phyloP scores from a whole-genome alignment of 176 grass and related monocot genomes.

The Oryza nivara region DNA sequence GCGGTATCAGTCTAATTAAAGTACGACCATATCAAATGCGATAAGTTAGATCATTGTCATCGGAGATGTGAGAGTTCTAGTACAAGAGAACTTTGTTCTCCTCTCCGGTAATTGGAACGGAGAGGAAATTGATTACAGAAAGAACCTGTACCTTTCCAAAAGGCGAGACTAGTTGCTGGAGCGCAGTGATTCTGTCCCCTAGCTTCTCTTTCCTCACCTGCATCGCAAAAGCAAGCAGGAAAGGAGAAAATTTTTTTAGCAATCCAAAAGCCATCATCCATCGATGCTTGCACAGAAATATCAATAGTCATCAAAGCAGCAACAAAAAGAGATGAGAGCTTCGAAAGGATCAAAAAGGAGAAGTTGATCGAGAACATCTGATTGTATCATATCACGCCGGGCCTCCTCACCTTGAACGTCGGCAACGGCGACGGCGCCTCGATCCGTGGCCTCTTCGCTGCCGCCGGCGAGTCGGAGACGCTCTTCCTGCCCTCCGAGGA shows the following conservation, averaged over 20 bases:
- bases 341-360: conserved; percentile 33
- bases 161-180: conserved; percentile 98
- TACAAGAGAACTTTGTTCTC: conserved; percentile 33
- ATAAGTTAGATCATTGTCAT: conserved; percentile 54
- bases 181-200: conserved; percentile 99
- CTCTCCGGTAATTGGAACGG: conserved; percentile 25
- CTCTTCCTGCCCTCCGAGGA: conserved; percentile 59
- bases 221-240: conserved; percentile 41
- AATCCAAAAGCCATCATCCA: conserved; percentile 40
- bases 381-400: conserved; percentile 27
- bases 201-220: conserved; percentile 99
- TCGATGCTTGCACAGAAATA: conserved; percentile 38
- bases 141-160: conserved; percentile 96
- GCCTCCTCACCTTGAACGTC: conserved; percentile 77
- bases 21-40: conserved; percentile 22
- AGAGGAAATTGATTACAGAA: conserved; percentile 36
- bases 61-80: conserved; percentile 27
- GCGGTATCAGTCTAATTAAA: conserved; percentile 92
- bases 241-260: conserved; percentile 30
- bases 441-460: conserved; percentile 75
- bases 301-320: conserved; percentile 37
- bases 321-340: conserved; percentile 44
- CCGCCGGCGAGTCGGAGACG: conserved; percentile 29
- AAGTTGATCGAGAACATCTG: neutral
- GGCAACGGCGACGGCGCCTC: conserved; percentile 83